Evolutionary conservation across 2,329 filamentous ascomycete genomes (phyloP), one percentile per base, ranked within the genome.

Genomic region (Aspergillus sp.): DNA sequence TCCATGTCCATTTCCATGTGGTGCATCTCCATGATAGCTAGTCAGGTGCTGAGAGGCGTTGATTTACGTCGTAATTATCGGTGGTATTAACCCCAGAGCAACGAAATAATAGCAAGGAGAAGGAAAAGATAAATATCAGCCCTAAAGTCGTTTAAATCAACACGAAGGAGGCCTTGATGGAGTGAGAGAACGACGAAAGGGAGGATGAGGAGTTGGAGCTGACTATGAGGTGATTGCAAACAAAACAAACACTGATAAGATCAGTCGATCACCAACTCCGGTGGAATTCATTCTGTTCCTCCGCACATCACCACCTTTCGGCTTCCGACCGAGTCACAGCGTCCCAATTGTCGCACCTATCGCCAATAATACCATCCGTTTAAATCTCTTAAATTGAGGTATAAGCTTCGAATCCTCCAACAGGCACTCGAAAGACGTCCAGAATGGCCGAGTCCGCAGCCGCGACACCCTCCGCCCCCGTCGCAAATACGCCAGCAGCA

Each of bases 361-460:
- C 32, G 17, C 30, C n/a, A n/a, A 30, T 32, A 24, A 36, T 18
- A 51, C 15, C 18, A 20, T 13, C 45, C 17, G 8, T 18, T 20
- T 22, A 36, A 18, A 13, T n/a, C 15, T 36, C 5, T 36, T n/a
- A 36, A n/a, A 15, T 36, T 36, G 2, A 13, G 30, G 34, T 8
- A 26, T 36, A 42, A 52, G 42, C 34, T 3, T 30, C 8, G 11
- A 30, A 9, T 9, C 26, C 26, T 30, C 26, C 8, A 42, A 44
- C 13, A 36, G 7, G 34, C 7, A 36, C 15, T 9, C 15, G 4
- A 13, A 36, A 36, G 56, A 20, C 26, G 26, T 11, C 3, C 26
- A 45, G 67, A 38, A 78, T 79, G 77, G 65, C 74, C 51, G 78
- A 80, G 58, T 75, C 76, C 58, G 68, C 74, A 26, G 70, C 74